Evolutionary conservation across 345 rosid species (phyloP).

Genomic region (Acer negundo): DNA sequence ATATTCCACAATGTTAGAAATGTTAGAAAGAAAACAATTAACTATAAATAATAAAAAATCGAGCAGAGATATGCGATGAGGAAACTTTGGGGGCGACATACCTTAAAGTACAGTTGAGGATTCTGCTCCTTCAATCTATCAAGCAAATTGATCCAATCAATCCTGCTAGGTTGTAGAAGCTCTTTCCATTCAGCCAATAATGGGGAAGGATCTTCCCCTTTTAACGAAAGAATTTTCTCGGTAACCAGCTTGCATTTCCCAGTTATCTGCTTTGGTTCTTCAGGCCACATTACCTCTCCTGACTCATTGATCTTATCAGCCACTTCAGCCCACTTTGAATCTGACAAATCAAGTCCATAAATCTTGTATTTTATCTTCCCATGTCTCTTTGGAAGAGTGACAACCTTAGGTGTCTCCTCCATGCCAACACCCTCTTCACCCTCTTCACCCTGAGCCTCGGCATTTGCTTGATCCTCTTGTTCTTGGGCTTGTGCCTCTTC

Average conservation of each 20-base stretch:
- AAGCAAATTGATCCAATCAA: conserved; percentile 82
- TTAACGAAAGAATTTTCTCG: conserved; percentile 67
- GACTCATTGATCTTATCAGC: conserved; percentile 72
- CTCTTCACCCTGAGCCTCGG: conserved; percentile 27
- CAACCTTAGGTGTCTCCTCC: conserved; percentile 42
- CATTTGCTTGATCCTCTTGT: conserved; percentile 32
- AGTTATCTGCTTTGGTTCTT: conserved; percentile 68
- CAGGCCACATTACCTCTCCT: conserved; percentile 59
- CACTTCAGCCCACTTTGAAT: conserved; percentile 71
- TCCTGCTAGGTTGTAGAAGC: conserved; percentile 71
- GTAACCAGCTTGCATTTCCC: conserved; percentile 70
- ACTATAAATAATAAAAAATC: neutral
- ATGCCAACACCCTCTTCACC: conserved; percentile 26
- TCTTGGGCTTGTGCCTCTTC: conserved; percentile 38
- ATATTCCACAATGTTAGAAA: neutral
- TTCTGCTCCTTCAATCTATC: conserved; percentile 60
- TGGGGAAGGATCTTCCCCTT: conserved; percentile 70
- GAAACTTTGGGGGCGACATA: conserved; percentile 23
- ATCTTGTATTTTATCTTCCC: conserved; percentile 87
- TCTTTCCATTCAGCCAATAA: conserved; percentile 74
- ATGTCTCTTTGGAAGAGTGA: conserved; percentile 77
- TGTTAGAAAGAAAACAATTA: neutral
- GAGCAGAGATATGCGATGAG: conserved; percentile 1
- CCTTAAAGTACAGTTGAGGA: conserved; percentile 58
- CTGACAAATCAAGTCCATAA: conserved; percentile 90